These are phyloP conservation scores for Ilyonectria robusta DNA, from an alignment of 2,329 filamentous ascomycete species.

Conservation along the genomic window DNA sequence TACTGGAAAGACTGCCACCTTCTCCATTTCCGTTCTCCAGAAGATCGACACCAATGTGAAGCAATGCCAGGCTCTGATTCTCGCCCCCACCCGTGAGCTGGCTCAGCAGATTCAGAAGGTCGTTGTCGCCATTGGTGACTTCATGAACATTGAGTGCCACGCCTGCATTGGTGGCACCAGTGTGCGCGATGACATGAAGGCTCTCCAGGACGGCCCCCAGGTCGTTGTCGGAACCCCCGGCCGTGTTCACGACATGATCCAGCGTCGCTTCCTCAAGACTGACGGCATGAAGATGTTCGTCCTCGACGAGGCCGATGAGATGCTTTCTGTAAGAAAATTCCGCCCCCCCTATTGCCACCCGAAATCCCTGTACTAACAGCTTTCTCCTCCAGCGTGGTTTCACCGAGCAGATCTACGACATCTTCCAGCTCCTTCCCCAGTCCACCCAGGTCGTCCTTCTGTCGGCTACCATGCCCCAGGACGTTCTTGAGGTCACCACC, in stretches of 20 bases:
- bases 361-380: conserved; percentile 52
- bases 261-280: conserved; percentile 96
- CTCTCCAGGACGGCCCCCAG: conserved; percentile 94
- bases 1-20: conserved; percentile 99
- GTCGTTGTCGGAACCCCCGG: conserved; percentile 98
- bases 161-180: conserved; percentile 99
- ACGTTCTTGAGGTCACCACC: conserved; percentile 98
- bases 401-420: conserved; percentile 99
- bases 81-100: conserved; percentile 97
- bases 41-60: conserved; percentile 97
- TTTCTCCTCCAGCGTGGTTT: conserved; percentile 81
- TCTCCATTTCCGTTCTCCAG: conserved; percentile 99
- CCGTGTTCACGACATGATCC: conserved; percentile 99
- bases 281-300: conserved; percentile 99
- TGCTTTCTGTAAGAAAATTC: conserved; percentile 82
- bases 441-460: conserved; percentile 98
- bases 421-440: conserved; percentile 98
- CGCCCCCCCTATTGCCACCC: not conserved
- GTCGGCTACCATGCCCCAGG: conserved; percentile 98
- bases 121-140: conserved; percentile 97
- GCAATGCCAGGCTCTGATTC: conserved; percentile 97
- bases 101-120: conserved; percentile 99
- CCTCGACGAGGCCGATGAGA: conserved; percentile 99
- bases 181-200: conserved; percentile 98
- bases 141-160: conserved; percentile 99